Percentiles rank a stretch among this genome's conserved stretches.
Conservation (phyloP, 2,329 filamentous ascomycete genomes). For the Rasamsonia emersonii region DNA sequence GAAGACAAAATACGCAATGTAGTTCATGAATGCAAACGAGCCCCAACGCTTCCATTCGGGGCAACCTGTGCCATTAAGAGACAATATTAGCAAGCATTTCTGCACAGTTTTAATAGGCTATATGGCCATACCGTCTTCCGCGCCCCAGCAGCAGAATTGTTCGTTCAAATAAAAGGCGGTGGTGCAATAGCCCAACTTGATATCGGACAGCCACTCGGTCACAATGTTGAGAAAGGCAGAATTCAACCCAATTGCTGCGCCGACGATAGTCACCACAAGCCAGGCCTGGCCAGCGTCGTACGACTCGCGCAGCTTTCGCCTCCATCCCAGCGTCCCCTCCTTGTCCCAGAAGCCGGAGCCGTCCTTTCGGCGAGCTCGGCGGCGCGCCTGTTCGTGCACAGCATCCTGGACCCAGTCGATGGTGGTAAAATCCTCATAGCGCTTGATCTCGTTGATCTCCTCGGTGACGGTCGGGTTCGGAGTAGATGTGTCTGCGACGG, state of each 20-base stretch:
- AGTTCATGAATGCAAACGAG: conserved; percentile 67
- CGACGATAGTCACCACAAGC: conserved; percentile 91
- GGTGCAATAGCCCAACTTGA: conserved; percentile 91
- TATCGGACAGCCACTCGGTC: conserved; percentile 92
- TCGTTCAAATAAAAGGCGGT: conserved; percentile 97
- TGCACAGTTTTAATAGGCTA: too few species aligned
- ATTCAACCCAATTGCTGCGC: conserved; percentile 85
- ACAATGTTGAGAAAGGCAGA: conserved; percentile 90
- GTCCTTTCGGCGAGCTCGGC: conserved; percentile 65
- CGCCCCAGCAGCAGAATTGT: conserved; percentile 95
- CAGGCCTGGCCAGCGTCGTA: conserved; percentile 97
- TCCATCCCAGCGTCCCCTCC: conserved; percentile 64
- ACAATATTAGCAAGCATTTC: too few species aligned
- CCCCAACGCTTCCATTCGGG: conserved; percentile 87
- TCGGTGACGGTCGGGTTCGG: conserved; percentile 69
- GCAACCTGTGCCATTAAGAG: conserved; percentile 50
- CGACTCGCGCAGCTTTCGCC: conserved; percentile 69
- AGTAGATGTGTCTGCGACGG: conserved; percentile 48
- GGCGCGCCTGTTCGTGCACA: conserved; percentile 74
- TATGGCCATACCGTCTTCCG: conserved; percentile 70
- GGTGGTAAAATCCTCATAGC: conserved; percentile 98
- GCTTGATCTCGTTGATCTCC: conserved; percentile 94
- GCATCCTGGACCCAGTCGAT: conserved; percentile 98
- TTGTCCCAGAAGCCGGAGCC: conserved; percentile 64
- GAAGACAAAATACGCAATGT: conserved; percentile 78